Conservation (phyloP, 805 yeast species). For the Lipomyces starkeyi region DNA sequence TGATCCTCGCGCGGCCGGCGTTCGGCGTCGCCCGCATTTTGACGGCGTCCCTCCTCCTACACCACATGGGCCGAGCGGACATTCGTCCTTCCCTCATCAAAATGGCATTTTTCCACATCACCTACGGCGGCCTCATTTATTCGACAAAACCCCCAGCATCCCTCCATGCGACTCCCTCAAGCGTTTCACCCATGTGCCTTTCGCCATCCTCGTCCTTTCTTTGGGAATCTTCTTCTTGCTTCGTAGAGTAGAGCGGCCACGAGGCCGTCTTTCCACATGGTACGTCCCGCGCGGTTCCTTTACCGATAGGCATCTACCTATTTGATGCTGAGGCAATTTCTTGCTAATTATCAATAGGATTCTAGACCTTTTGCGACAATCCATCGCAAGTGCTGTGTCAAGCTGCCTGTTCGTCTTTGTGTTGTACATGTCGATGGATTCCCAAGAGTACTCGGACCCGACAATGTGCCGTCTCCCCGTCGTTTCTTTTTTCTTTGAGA, state of each 20-base stretch:
- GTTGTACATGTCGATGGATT: not conserved
- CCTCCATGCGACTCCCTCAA: not conserved
- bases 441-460: not conserved
- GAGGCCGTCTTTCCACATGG: slow-evolving; percentile 9
- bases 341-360: not conserved
- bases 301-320: not conserved
- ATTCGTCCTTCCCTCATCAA: not conserved
- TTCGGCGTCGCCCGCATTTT: not conserved
- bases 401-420: not conserved
- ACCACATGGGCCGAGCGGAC: not conserved
- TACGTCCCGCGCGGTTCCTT: not conserved
- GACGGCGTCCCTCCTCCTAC: not conserved
- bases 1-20: not conserved
- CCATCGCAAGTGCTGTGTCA: not conserved
- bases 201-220: not conserved
- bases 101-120: not conserved
- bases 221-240: not conserved
- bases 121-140: not conserved
- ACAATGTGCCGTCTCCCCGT: slow-evolving; percentile 23
- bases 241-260: slow-evolving; percentile 4
- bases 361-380: slow-evolving; percentile 9
- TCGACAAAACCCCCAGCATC: not conserved
- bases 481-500: slow-evolving; percentile 13
- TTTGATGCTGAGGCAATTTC: not conserved
- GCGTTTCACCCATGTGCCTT: not conserved